Evolutionary conservation across 2,329 filamentous ascomycete species (phyloP).

Genomic region (Neofusicoccum ribis): DNA sequence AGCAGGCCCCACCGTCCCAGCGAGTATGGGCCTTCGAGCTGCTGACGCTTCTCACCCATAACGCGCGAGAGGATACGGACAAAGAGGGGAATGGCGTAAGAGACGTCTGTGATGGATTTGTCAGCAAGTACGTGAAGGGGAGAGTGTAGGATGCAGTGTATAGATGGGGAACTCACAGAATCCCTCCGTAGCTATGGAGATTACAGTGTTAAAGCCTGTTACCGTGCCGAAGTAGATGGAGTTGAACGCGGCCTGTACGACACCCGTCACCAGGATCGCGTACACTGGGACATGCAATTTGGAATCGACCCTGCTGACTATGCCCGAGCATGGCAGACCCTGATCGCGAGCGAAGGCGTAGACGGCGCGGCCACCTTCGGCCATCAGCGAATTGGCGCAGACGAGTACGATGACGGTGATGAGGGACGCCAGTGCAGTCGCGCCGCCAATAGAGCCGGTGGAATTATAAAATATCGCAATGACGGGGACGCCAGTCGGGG

Average conservation of each 20-base stretch:
- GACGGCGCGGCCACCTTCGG: constrained; percentile 49
- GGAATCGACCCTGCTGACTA: constrained; percentile 49
- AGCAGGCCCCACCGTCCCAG: constrained; percentile 47
- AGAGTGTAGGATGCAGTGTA: no score
- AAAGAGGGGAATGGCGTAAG: constrained; percentile 57
- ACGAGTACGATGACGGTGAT: constrained; percentile 52
- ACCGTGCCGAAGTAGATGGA: constrained; percentile 57
- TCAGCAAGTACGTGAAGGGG: background rate
- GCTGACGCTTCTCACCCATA: constrained; percentile 41
- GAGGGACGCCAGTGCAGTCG: constrained; percentile 48
- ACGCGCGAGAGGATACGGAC: constrained; percentile 52
- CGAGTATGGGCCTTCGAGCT: constrained; percentile 47
- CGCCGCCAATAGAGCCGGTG: constrained; percentile 46
- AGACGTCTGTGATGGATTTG: constrained; percentile 45
- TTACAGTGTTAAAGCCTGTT: constrained; percentile 58
- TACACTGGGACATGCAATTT: constrained; percentile 52
- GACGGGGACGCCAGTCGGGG: constrained; percentile 52
- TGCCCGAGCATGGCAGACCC: constrained; percentile 53
- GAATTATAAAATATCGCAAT: constrained; percentile 56
- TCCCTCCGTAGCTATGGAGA: constrained; percentile 58
- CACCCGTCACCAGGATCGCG: constrained; percentile 49
- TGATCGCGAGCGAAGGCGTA: constrained; percentile 54
- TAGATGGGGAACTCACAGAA: constrained; percentile 35
- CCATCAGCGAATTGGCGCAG: constrained; percentile 48
- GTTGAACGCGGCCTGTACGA: constrained; percentile 55